These are phyloP conservation scores for Globisporangium cylindrosporum DNA, from an alignment of 352 stramenopile species.

Conservation along the genomic window DNA sequence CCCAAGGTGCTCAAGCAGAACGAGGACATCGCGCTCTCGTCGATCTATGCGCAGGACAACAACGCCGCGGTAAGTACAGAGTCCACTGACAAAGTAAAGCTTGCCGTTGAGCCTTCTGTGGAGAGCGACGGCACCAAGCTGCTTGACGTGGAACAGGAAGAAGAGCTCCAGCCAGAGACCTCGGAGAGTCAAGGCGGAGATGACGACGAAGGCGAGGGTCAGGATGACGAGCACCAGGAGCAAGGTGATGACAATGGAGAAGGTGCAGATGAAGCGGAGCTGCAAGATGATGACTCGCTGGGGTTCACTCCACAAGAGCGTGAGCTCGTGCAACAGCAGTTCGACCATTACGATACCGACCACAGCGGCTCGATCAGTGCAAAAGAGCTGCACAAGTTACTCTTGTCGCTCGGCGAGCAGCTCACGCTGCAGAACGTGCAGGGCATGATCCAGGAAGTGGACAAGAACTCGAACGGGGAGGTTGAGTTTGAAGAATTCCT, in stretches of 20 bases:
- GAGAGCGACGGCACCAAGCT: conserved; percentile 22
- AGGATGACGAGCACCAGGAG: neutral
- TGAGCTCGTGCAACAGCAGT: conserved; percentile 43
- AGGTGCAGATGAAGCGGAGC: conserved; percentile 18
- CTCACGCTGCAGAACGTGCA: conserved; percentile 55
- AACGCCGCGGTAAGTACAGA: neutral
- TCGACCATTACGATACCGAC: conserved; percentile 61
- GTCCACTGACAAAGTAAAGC: neutral
- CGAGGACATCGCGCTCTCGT: conserved; percentile 47
- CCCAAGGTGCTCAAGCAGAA: conserved; percentile 43
- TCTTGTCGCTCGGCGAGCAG: conserved; percentile 55
- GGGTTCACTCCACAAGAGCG: conserved; percentile 46
- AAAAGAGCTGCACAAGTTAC: conserved; percentile 54
- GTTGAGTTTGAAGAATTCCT: conserved; percentile 76
- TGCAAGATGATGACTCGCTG: conserved; percentile 17
- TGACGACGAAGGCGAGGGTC: neutral
- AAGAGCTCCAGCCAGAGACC: neutral
- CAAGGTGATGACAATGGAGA: conserved; percentile 16
- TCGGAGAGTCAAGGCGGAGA: neutral
- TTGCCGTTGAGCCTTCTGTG: neutral
- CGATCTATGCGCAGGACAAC: conserved; percentile 22
- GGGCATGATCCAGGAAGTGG: conserved; percentile 54
- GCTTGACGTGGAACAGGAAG: conserved; percentile 15
- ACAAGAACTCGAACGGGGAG: conserved; percentile 56
- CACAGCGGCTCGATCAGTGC: conserved; percentile 60